Conservation (phyloP, 768 basidiomycete genomes). For the Russula abietina region DNA sequence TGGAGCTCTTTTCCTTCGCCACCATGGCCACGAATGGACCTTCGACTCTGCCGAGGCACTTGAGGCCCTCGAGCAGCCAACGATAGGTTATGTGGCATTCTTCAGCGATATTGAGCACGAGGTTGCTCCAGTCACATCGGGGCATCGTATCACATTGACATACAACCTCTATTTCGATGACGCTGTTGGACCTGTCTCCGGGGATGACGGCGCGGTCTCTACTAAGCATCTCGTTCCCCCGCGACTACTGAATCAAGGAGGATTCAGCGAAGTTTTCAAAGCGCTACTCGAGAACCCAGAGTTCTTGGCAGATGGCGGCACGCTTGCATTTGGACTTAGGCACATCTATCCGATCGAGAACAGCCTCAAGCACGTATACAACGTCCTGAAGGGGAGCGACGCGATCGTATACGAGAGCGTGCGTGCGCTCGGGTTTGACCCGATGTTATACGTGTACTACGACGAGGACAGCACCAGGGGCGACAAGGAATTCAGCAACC, state of each 20-base stretch:
- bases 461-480: no score
- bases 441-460: slow-evolving; percentile 1
- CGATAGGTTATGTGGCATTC: no score
- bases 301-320: background rate
- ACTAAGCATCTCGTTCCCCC: background rate
- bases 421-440: background rate
- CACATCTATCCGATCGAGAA: no score
- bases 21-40: no score
- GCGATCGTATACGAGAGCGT: background rate
- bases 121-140: no score
- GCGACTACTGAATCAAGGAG: background rate
- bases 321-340: background rate
- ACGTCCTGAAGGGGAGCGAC: background rate
- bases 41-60: no score
- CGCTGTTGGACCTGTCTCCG: background rate
- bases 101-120: no score
- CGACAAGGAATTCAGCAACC: no score
- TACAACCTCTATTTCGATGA: no score
- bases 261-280: slow-evolving; percentile 4
- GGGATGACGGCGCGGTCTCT: background rate
- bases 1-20: no score
- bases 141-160: no score
- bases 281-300: background rate
- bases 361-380: slow-evolving; percentile 1
- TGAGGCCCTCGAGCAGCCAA: no score